Base-by-base conservation (phyloP, 2,329 filamentous ascomycete genomes). In the Pyricularia sp. region DNA sequence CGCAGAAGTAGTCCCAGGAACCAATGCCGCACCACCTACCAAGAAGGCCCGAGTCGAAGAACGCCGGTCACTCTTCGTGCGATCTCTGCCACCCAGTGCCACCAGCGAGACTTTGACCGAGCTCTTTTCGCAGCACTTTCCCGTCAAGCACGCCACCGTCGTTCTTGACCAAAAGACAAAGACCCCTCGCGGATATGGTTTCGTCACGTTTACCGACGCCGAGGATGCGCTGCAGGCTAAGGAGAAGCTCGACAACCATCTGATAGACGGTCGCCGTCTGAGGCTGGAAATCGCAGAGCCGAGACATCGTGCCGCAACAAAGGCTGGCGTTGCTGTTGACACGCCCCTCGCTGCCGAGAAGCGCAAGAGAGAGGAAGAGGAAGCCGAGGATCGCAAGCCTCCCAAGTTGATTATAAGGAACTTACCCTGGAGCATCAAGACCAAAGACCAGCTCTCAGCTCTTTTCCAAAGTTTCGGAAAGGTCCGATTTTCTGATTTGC, bases 111-210 rank as follows among this genome's bases (percentile, higher is more conserved):
- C 85, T 68, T 84, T 99, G 71, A 92, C 93, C 70, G 90, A 93
- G 70, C 90, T 94, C 79, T 99, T 99, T 81, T 98, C 95, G 7
- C 88, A 97, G 78, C 91, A 93, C 70, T 98, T 92, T 75, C 94
- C 96, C 9, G 88, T 99, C 77, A 98, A 97, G 79, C 94, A 98
- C 79, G 94, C 95, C 68, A 92, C 91, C n/a, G 93, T 97, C 4
- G 93, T 99, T 58, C 81, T 90, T 69, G 94, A 99, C 77, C 88
- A 91, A 20, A 84, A 89, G 72, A 97, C 94, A 1, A 97, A 97
- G 76, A 83, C 89, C 73, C 97, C 93, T 17, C 91, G 92, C 76
- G 94, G 95, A 23, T 99, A 93, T 78, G 95, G 95, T 68, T 99
- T 99, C 79, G 94, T 99, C 69, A 98, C 95, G 2, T 95, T 99